Evolutionary conservation across 768 basidiomycete genomes (phyloP), one percentile per base, ranked within the genome.

Genomic region (Kwoniella dendrophila): DNA sequence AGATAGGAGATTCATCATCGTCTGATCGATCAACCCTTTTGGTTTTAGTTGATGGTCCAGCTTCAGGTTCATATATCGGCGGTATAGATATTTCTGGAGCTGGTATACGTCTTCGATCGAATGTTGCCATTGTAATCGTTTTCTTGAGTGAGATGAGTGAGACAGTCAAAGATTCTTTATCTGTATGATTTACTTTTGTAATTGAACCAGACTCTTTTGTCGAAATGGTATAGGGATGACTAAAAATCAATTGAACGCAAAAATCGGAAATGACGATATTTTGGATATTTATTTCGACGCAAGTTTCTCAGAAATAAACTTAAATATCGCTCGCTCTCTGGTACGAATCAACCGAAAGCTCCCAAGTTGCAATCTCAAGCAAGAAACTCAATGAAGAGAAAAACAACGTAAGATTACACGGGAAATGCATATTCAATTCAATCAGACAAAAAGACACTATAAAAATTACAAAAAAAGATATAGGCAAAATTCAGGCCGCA

Each of bases 41-140:
- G 8, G 36, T 38, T 18, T 18, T 38, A n/a, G 43, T 44, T 12
- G 65, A 60, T 32, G 72, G 56, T 33, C 70, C 53, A 20, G 57
- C 55, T 67, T 73, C 59, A 18, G 57, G 52, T 66, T 73, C 82
- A 69, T 85, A 93, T 0, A 84, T 63, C 2, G 90, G 90, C 4
- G 86, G 78, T 62, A 81, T 83, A 53, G 89, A 92, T 60, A 88
- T 87, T 71, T 94, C 94, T 32, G 95, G 95, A 0, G 92, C 95
- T 68, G 90, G 91, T 59, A 92, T 85, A 45, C 95, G 86, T 71
- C 95, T 83, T 72, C 95, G 83, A 83, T 98, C 95, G 74, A 89
- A 72, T 16, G 64, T 61, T 10, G 67, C 54, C 64, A 68, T 68
- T 49, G 53, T 50, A 52, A 29, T n/a, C 4, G 14, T 14, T 41